Percentiles rank a stretch among this genome's conserved stretches.
Evolutionary conservation across 1,284 basidiomycete genomes (phyloP).

Genomic region (Tilletia walkeri): DNA sequence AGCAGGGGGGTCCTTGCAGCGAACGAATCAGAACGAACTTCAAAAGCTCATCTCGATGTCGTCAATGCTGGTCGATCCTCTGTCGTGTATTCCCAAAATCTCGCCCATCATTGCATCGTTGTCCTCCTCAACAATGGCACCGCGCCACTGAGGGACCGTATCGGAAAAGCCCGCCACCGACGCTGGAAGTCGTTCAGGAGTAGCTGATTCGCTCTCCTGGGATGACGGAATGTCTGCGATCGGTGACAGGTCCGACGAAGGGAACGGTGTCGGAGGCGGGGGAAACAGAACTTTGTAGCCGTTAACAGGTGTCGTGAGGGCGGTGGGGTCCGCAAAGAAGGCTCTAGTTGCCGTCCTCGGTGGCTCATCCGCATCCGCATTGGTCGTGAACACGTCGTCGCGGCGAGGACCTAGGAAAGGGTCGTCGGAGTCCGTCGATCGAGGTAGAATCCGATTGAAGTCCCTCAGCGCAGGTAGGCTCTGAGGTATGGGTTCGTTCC

Average conservation of each 20-base stretch:
- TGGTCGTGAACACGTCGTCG: neutral
- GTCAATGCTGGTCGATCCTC: neutral
- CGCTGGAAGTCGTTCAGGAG: no score
- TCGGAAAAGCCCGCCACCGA: no score
- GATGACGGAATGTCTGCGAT: neutral
- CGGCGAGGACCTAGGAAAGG: neutral
- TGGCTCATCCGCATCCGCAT: neutral
- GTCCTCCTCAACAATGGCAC: slow-evolving; percentile 6
- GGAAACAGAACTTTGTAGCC: slow-evolving; percentile 4
- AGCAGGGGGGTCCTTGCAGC: no score
- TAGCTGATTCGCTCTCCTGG: neutral
- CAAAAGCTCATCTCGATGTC: slow-evolving; percentile 13
- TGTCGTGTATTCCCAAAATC: neutral
- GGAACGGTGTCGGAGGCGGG: neutral
- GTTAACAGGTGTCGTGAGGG: slow-evolving; percentile 5
- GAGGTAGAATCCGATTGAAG: no score
- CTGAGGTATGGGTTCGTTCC: neutral
- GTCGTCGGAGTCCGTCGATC: neutral
- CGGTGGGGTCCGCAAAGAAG: neutral
- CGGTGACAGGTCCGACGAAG: neutral
- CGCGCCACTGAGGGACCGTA: neutral
- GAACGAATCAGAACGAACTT: neutral
- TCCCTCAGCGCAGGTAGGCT: no score
- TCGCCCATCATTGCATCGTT: neutral
- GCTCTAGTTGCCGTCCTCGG: neutral